Conservation (phyloP, 805 yeast genomes). For the Saturnispora hagleri region DNA sequence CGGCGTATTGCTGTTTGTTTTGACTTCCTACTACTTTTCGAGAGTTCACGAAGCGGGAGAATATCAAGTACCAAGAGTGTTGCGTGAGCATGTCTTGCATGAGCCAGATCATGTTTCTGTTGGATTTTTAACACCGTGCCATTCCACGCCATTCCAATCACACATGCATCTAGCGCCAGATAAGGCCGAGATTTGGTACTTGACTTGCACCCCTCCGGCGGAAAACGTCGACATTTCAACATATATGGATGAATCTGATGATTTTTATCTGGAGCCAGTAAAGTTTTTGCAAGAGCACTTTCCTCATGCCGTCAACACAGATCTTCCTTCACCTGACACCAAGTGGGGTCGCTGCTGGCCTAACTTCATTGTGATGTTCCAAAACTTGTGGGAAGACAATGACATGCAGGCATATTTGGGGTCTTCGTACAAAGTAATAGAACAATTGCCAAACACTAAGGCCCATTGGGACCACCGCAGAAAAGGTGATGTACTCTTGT, state of each 20-base stretch:
- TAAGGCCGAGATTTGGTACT: conserved; percentile 52
- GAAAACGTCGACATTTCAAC: conserved; percentile 25
- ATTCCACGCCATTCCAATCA: conserved; percentile 93
- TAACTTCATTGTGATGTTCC: conserved; percentile 61
- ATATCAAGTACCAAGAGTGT: conserved; percentile 25
- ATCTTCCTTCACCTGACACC: background rate
- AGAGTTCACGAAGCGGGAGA: conserved; percentile 83
- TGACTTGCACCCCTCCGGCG: conserved; percentile 89
- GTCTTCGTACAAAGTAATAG: conserved; percentile 2
- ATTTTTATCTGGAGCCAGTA: conserved; percentile 59
- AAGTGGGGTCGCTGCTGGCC: conserved; percentile 52
- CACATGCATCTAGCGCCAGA: conserved; percentile 51
- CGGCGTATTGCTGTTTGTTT: conserved; percentile 12
- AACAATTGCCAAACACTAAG: conserved; percentile 8
- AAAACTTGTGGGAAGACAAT: conserved; percentile 28
- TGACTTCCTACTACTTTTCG: conserved; percentile 33
- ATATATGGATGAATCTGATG: conserved; percentile 84
- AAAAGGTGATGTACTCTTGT: conserved; percentile 8
- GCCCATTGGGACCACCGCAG: conserved; percentile 13
- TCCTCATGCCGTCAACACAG: conserved; percentile 26
- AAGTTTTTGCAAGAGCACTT: conserved; percentile 47
- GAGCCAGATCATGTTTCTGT: conserved; percentile 34
- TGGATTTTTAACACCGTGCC: conserved; percentile 92
- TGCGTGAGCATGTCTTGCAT: background rate
- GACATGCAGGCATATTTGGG: background rate